Evolutionary conservation across 1,284 basidiomycete species (phyloP).

Genomic region (Naganishia albida): DNA sequence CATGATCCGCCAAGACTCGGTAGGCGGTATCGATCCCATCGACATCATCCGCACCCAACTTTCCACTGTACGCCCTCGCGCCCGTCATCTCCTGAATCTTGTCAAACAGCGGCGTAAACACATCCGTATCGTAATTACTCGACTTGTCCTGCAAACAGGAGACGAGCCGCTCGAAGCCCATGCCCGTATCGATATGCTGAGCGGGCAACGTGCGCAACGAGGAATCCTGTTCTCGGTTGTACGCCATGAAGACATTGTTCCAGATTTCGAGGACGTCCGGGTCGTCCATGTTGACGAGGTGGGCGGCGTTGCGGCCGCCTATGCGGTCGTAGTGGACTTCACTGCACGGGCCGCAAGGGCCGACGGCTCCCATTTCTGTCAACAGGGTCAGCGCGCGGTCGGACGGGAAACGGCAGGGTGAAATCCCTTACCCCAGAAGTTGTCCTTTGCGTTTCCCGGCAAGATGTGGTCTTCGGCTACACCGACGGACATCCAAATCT

Average conservation of each 20-base stretch:
- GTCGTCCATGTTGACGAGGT: constrained; percentile 92
- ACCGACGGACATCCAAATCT: constrained; percentile 84
- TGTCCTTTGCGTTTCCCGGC: constrained; percentile 93
- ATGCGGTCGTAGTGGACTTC: constrained; percentile 98
- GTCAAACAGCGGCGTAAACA: constrained; percentile 85
- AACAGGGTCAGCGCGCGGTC: constrained; percentile 4
- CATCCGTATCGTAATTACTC: constrained; percentile 98
- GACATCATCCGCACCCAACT: constrained; percentile 86
- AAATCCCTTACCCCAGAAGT: constrained; percentile 97
- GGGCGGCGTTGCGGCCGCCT: constrained; percentile 85
- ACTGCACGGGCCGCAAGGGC: constrained; percentile 96
- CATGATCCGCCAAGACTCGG: constrained; percentile 94
- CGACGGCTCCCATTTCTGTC: constrained; percentile 97
- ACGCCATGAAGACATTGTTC: constrained; percentile 99
- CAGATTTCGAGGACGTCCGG: constrained; percentile 97
- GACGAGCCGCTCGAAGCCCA: constrained; percentile 98
- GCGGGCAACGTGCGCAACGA: constrained; percentile 78
- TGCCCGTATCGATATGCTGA: constrained; percentile 96
- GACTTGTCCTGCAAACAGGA: constrained; percentile 86
- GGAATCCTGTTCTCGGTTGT: constrained; percentile 90
- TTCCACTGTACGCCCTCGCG: constrained; percentile 82
- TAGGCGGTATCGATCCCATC: constrained; percentile 98
- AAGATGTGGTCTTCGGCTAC: constrained; percentile 86
- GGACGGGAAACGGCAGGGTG: constrained; percentile 5
- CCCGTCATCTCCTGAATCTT: constrained; percentile 88